Conservation (phyloP, 441 rosid species). For the Populus hybrid region DNA sequence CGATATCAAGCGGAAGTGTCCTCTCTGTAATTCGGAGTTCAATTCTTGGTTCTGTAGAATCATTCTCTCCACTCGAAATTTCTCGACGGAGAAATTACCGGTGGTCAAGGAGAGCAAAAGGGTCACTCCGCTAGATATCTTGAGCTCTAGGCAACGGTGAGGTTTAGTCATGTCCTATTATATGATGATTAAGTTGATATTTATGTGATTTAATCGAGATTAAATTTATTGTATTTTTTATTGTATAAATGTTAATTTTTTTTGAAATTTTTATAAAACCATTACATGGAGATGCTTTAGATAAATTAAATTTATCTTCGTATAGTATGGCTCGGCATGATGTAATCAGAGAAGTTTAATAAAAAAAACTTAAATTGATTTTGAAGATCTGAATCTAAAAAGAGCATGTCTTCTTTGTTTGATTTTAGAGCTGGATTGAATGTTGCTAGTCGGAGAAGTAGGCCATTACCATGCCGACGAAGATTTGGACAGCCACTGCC, state of each 20-base stretch:
- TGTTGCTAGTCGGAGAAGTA: constrained; percentile 22
- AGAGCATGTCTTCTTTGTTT: neutral
- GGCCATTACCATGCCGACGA: constrained; percentile 52
- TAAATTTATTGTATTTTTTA: too few species aligned
- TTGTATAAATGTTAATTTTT: neutral
- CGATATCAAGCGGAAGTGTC: constrained; percentile 57
- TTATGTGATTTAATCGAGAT: neutral
- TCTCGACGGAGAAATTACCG: constrained; percentile 36
- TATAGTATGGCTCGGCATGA: neutral
- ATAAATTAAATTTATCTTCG: too few species aligned
- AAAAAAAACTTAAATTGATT: neutral
- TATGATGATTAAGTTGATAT: neutral
- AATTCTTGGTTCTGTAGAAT: constrained; percentile 50
- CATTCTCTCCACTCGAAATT: constrained; percentile 27
- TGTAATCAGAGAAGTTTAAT: neutral
- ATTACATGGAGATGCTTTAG: too few species aligned
- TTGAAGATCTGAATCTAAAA: neutral
- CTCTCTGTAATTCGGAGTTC: constrained; percentile 62
- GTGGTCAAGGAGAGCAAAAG: constrained; percentile 21
- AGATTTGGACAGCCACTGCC: constrained; percentile 42
- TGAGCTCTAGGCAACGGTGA: constrained; percentile 20
- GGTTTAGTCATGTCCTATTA: neutral
- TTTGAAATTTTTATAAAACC: too few species aligned
- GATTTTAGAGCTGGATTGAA: constrained; percentile 20
- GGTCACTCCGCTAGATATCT: neutral